Evolutionary conservation across 768 basidiomycete species (phyloP), one percentile per base, ranked within the genome.

Genomic region (Pluteus cervinus): DNA sequence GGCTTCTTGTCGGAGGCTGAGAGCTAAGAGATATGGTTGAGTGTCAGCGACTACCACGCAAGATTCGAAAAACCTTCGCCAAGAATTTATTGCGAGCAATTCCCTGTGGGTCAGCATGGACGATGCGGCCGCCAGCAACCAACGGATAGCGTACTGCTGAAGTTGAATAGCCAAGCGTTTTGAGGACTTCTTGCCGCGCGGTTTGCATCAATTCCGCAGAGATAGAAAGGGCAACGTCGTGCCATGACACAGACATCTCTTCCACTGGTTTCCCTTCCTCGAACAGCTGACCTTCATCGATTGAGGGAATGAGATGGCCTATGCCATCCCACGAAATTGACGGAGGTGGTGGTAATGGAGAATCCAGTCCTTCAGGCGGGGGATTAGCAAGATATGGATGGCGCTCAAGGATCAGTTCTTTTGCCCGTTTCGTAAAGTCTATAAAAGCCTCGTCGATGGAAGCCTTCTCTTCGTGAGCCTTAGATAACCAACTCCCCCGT

Each of bases 391-490:
- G 76, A 53, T 88, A 69, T 0, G 93, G 87, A 51, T 83, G 89
- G 28, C 78, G 67, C 33, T 75, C 69, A 3, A 98, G 63, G 2
- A 99, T 60, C 30, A 74, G 63, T 40, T 81, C 75, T 24, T 87
- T 79, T n/a, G 90, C 79, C 23, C 84, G 81, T 7, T 70, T 70
- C 3, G 91, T 87, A 39, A 98, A 75, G 57, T 98, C 94, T 40
- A 98, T 78, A 58, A 93, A 99, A 0, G 89, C 91, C 53, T 99
- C 96, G 51, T 98, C 96, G 24, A 98, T 96, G 0, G 90, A 94
- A 16, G 96, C 96, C 56, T 93, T 96, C 61, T 99, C 94, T 92
- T 55, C 8, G 33, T 8, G 23, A 26, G 21, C 8, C 12, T 31
- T 28, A 18, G 24, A 38, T 24, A 37, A 33, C 24, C 24, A n/a